phyloP scores from a whole-genome alignment of 1,284 basidiomycete species.

The Ceratobasidium sp. region DNA sequence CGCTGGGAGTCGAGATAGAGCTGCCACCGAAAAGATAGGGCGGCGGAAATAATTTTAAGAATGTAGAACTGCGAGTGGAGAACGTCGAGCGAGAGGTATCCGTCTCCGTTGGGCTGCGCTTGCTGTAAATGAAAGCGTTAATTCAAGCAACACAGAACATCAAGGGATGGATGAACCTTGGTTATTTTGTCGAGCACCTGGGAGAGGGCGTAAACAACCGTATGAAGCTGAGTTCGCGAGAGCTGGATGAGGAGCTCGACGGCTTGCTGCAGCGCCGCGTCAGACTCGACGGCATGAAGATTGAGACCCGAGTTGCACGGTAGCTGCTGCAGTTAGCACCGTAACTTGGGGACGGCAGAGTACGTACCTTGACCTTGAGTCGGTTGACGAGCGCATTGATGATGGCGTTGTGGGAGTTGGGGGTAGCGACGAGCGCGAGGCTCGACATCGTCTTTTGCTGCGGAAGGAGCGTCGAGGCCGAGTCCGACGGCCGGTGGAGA shows the following conservation, averaged over 20 bases:
- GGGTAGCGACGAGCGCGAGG: constrained; percentile 18
- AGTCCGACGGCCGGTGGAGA: constrained; percentile 13
- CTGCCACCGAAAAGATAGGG: constrained; percentile 80
- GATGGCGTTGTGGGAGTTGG: constrained; percentile 24
- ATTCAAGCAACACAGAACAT: constrained; percentile 10
- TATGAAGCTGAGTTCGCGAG: constrained; percentile 74
- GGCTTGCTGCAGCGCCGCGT: constrained; percentile 73
- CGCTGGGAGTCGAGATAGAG: constrained; percentile 40
- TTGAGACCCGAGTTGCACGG: constrained; percentile 82
- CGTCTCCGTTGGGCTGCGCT: constrained; percentile 59
- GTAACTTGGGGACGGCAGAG: background rate
- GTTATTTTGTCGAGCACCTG: constrained; percentile 78
- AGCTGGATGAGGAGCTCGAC: constrained; percentile 82
- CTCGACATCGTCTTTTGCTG: constrained; percentile 33
- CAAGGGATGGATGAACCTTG: constrained; percentile 59
- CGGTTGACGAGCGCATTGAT: constrained; percentile 36
- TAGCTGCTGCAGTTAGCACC: constrained; percentile 59
- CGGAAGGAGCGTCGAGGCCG: constrained; percentile 24
- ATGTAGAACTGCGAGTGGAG: constrained; percentile 91
- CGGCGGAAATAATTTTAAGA: constrained; percentile 81
- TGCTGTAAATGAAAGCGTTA: constrained; percentile 45
- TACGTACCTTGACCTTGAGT: constrained; percentile 8
- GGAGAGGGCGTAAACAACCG: constrained; percentile 79
- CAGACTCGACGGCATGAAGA: constrained; percentile 75
- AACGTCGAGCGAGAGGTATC: constrained; percentile 69